A percentile compares a stretch with the other conserved stretches of the same genome.
Evolutionary conservation across 768 basidiomycete genomes (phyloP).

Genomic region (Naganishia friedmannii): DNA sequence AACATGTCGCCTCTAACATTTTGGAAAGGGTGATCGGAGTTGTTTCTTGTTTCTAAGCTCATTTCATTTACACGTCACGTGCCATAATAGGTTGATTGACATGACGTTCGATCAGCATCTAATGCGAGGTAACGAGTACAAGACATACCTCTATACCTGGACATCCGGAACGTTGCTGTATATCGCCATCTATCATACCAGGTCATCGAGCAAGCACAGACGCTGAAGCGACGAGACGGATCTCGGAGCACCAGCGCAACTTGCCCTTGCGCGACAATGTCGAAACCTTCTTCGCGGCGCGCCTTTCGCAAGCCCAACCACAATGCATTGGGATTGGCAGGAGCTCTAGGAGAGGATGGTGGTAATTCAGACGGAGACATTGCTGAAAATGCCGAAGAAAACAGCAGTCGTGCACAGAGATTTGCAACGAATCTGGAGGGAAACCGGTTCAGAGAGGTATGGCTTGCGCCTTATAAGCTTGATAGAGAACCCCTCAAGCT

Average conservation of each 20-base stretch:
- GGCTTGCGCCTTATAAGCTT: constrained; percentile 3
- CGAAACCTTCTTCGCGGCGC: constrained; percentile 7
- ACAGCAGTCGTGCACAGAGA: constrained; percentile 41
- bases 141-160: too few species aligned
- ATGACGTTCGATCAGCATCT: background rate
- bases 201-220: too few species aligned
- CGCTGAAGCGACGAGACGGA: too few species aligned
- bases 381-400: constrained; percentile 15
- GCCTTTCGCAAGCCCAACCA: constrained; percentile 12
- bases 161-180: too few species aligned
- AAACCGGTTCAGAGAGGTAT: constrained; percentile 51
- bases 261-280: background rate
- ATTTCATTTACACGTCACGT: constrained; percentile 14
- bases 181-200: too few species aligned
- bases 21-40: constrained; percentile 8
- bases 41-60: background rate
- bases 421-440: constrained; percentile 55
- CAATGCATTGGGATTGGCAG: constrained; percentile 24
- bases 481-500: constrained; percentile 1
- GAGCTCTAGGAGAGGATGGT: constrained; percentile 24
- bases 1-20: constrained; percentile 5
- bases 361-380: constrained; percentile 16
- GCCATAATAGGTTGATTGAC: background rate
- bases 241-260: background rate
- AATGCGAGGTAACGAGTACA: too few species aligned